Conservation (phyloP, 306 rosid species). For the Glycine soja region DNA sequence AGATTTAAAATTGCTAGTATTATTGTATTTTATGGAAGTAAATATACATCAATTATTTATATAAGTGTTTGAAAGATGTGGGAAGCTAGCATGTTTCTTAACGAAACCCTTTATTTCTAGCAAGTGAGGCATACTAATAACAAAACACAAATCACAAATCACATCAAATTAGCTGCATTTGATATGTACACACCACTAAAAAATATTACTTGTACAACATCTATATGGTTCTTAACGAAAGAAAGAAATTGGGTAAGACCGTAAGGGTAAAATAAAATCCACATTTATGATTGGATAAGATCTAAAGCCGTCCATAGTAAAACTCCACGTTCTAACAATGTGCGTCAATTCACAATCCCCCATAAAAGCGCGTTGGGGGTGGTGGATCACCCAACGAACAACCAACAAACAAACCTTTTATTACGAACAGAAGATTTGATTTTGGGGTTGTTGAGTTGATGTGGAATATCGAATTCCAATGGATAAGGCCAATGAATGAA, state of each 20-base stretch:
- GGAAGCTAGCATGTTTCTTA: neutral
- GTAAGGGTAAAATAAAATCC: neutral
- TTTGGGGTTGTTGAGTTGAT: neutral
- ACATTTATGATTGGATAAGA: neutral
- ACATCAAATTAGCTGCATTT: neutral
- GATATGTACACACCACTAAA: neutral
- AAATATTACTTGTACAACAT: neutral
- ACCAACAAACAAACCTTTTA: neutral
- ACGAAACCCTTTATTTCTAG: neutral
- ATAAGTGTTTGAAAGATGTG: neutral
- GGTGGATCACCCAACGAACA: neutral
- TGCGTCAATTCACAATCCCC: neutral
- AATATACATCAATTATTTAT: neutral
- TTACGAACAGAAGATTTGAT: neutral
- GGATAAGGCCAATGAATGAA: conserved; percentile 39
- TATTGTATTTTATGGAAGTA: neutral
- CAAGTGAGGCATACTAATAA: neutral
- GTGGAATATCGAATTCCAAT: conserved; percentile 6
- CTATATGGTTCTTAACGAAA: neutral
- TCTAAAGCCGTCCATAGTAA: neutral
- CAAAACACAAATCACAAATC: neutral
- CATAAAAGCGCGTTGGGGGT: conserved; percentile 5
- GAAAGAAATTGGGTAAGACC: neutral
- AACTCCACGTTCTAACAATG: neutral
- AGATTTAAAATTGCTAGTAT: neutral